Conservation (phyloP, 1,139 yeast species). For the Diutina pseudorugosa region DNA sequence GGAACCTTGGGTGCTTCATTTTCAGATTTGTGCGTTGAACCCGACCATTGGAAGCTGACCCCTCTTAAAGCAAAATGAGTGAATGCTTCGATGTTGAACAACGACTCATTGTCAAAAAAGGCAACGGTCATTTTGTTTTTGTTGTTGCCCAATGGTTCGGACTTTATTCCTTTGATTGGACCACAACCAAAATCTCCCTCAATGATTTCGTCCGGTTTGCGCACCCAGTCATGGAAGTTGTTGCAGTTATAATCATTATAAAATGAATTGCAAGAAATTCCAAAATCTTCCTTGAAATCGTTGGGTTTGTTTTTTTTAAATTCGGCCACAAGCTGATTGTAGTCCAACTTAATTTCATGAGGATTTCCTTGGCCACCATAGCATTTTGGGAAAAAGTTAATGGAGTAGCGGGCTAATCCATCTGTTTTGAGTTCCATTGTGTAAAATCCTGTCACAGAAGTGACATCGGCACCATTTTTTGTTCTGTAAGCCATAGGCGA, state of each 20-base stretch:
- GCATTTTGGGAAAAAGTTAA: slow-evolving; percentile 45
- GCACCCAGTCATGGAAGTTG: slow-evolving; percentile 14
- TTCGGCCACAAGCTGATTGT: slow-evolving; percentile 31
- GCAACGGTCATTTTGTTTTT: slow-evolving; percentile 14
- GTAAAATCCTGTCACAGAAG: slow-evolving; percentile 42
- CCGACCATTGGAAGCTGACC: slow-evolving; percentile 18
- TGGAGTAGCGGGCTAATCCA: slow-evolving; percentile 51
- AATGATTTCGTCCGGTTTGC: slow-evolving; percentile 12
- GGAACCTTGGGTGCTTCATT: slow-evolving; percentile 32
- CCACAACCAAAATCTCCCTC: slow-evolving; percentile 31
- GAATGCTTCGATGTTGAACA: slow-evolving; percentile 44
- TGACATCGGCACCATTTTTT: slow-evolving; percentile 25
- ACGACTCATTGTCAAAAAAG: slow-evolving; percentile 18
- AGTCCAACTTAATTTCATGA: slow-evolving; percentile 35
- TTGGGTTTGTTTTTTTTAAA: slow-evolving; percentile 14
- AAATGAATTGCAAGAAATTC: slow-evolving; percentile 35
- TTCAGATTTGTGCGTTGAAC: not conserved
- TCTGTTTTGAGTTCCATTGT: slow-evolving; percentile 53
- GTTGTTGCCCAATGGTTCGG: slow-evolving; percentile 28
- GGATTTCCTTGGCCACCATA: slow-evolving; percentile 53
- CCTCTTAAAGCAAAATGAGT: slow-evolving; percentile 80
- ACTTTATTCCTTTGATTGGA: slow-evolving; percentile 32
- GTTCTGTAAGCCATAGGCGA: slow-evolving; percentile 34
- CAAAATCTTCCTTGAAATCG: slow-evolving; percentile 25
- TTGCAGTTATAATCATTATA: slow-evolving; percentile 25